Conservation (phyloP, 257 asterid species). For the Solanum medicagineum region DNA sequence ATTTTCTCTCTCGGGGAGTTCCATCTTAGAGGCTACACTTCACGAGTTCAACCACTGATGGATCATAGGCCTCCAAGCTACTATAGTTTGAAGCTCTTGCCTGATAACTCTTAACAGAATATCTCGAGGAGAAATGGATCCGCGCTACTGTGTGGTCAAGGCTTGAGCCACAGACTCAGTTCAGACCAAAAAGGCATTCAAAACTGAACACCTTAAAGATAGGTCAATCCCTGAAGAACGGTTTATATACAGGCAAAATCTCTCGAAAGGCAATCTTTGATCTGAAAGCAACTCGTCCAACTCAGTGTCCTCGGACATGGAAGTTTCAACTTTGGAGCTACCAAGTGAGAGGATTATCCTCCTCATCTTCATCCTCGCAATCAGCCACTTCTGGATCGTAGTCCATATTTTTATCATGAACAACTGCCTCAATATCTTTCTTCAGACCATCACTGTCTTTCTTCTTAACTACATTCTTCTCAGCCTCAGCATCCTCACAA, state of each 20-base stretch:
- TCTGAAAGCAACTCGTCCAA: constrained; percentile 74
- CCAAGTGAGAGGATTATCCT: constrained; percentile 7
- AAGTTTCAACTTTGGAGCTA: background rate
- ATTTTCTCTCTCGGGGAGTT: background rate
- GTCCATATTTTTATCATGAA: constrained; percentile 25
- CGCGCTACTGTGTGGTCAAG: background rate
- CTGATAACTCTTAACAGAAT: background rate
- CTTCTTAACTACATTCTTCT: constrained; percentile 15
- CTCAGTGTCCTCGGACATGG: constrained; percentile 58
- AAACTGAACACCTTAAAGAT: background rate
- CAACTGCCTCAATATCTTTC: constrained; percentile 18
- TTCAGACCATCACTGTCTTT: constrained; percentile 18
- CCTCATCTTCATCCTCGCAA: constrained; percentile 74
- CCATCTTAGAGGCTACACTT: background rate
- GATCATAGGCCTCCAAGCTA: background rate
- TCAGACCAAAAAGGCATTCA: background rate
- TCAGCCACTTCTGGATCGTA: constrained; percentile 76
- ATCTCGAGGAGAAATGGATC: background rate
- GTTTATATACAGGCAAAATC: background rate
- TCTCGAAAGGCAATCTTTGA: background rate
- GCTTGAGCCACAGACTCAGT: background rate
- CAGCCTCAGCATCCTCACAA: constrained; percentile 62
- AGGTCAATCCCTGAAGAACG: background rate
- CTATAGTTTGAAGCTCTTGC: background rate
- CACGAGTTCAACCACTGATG: background rate